phyloP scores from a whole-genome alignment of 176 grass and related monocot species.

The Panicum miliaceum region DNA sequence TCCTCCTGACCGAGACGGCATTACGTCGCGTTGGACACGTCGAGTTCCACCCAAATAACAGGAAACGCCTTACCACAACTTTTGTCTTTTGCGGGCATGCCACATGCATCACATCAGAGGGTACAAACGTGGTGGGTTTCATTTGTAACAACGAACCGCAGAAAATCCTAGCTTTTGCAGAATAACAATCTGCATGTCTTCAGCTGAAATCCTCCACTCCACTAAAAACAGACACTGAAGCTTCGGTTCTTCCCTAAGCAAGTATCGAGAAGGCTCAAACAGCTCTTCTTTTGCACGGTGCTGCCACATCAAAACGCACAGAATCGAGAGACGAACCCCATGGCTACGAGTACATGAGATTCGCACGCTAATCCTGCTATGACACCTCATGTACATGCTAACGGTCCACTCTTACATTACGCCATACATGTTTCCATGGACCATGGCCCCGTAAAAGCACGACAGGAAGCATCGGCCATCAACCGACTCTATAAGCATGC shows the following conservation, averaged over 20 bases:
- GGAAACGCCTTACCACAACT: background rate
- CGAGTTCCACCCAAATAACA: background rate
- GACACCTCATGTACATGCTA: constrained; percentile 11
- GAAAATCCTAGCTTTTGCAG: background rate
- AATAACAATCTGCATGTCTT: background rate
- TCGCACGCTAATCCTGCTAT: background rate
- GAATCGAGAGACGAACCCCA: background rate
- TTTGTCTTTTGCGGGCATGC: too few species aligned
- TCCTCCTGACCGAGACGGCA: background rate
- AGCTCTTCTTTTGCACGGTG: background rate
- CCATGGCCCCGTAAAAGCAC: background rate
- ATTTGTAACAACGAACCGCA: background rate
- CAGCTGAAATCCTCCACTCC: background rate
- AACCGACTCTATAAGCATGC: constrained; percentile 8
- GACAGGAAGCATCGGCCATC: constrained; percentile 9
- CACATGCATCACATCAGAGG: background rate
- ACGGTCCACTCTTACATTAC: constrained; percentile 26
- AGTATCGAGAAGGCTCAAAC: background rate
- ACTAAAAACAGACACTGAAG: background rate
- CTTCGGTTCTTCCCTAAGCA: background rate
- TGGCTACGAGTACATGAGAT: background rate
- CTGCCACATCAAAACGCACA: background rate
- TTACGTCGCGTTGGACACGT: background rate
- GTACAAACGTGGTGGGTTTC: background rate
- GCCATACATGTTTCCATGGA: background rate